A percentile compares a stretch with the other conserved stretches of the same genome.
These are phyloP conservation scores for Candida peoriensis DNA, from an alignment of 805 yeast genomes.

Conservation along the genomic window DNA sequence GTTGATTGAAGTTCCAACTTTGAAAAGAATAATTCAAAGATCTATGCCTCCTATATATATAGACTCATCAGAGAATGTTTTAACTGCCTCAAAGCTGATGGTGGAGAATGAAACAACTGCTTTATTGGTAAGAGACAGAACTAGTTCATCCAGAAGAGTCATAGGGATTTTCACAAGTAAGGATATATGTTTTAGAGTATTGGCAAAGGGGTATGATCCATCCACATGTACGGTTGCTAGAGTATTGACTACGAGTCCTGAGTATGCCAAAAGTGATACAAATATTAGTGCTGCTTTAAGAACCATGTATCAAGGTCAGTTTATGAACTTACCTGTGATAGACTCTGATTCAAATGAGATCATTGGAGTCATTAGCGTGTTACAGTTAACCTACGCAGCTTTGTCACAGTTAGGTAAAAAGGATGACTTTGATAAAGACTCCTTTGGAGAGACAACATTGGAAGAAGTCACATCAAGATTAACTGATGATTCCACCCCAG, in stretches of 20 bases:
- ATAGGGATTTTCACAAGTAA: constrained; percentile 44
- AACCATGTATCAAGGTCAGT: constrained; percentile 43
- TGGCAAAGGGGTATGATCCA: constrained; percentile 33
- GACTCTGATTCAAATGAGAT: constrained; percentile 23
- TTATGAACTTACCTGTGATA: constrained; percentile 38
- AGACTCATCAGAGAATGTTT: constrained; percentile 32
- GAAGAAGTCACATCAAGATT: constrained; percentile 21
- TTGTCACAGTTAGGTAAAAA: constrained; percentile 29
- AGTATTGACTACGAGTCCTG: constrained; percentile 42
- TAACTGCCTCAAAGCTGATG: constrained; percentile 36
- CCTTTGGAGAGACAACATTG: constrained; percentile 15
- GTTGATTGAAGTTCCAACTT: constrained; percentile 37
- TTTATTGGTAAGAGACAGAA: constrained; percentile 32
- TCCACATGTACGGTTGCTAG: constrained; percentile 33
- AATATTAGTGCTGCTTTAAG: constrained; percentile 40
- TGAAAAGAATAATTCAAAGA: constrained; percentile 20
- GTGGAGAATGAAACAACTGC: constrained; percentile 36
- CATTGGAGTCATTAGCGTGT: constrained; percentile 39
- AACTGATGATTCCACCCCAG: constrained; percentile 19
- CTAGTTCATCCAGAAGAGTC: constrained; percentile 27
- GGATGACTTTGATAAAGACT: constrained; percentile 18
- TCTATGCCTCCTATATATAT: constrained; percentile 28
- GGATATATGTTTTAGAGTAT: constrained; percentile 38
- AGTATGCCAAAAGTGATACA: constrained; percentile 35
- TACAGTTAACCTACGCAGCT: constrained; percentile 38